Conservation (phyloP, 164 flowering plant genomes). For the Cinnamomum micranthum region DNA sequence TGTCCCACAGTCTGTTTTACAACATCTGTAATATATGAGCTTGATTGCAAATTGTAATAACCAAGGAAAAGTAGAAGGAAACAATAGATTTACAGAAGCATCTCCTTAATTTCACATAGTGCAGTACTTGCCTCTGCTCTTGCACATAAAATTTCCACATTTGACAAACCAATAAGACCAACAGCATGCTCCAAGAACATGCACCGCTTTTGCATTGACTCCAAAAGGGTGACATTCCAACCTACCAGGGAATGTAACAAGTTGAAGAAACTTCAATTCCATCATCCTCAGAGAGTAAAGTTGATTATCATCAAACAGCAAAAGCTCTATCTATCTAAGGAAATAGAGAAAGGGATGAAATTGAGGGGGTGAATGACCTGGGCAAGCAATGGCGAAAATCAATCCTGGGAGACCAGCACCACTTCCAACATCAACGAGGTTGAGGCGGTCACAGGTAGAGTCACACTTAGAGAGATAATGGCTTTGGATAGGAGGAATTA, state of each 20-base stretch:
- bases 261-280: not conserved
- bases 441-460: slow-evolving; percentile 38
- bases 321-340: not conserved
- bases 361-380: slow-evolving; percentile 35
- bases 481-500: slow-evolving; percentile 51
- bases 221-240: slow-evolving; percentile 78
- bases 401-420: slow-evolving; percentile 91
- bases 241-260: slow-evolving; percentile 28
- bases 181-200: slow-evolving; percentile 83
- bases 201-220: slow-evolving; percentile 81
- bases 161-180: slow-evolving; percentile 50
- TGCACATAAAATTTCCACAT: slow-evolving; percentile 64
- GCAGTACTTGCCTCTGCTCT: slow-evolving; percentile 64
- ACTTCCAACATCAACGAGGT: slow-evolving; percentile 76
- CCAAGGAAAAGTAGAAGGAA: no score
- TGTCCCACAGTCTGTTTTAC: slow-evolving; percentile 78
- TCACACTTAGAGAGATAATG: slow-evolving; percentile 43
- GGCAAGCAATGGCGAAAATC: slow-evolving; percentile 79
- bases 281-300: not conserved
- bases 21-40: not conserved
- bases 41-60: no score
- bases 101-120: no score
- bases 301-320: not conserved
- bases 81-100: no score
- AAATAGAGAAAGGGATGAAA: not conserved